Evolutionary conservation across 306 rosid species (phyloP).

Genomic region (Cicer pinnatifidum): DNA sequence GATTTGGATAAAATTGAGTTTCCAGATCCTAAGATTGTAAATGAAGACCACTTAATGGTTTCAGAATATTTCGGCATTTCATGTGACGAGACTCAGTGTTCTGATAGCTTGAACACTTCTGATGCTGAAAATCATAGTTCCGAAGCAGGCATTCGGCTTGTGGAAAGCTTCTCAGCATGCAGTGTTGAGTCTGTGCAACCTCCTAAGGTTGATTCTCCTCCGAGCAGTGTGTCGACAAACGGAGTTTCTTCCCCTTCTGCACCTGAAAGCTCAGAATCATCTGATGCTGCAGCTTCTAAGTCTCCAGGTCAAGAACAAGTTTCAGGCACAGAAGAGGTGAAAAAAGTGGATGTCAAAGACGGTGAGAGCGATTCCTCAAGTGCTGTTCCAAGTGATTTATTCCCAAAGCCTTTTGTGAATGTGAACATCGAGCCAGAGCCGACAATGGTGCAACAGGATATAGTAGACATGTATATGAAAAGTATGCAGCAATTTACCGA

Average conservation of each 20-base stretch:
- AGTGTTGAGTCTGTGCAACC: slow-evolving; percentile 60
- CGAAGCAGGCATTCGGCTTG: slow-evolving; percentile 59
- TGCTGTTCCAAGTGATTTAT: slow-evolving; percentile 55
- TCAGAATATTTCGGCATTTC: slow-evolving; percentile 82
- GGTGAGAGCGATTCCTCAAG: slow-evolving; percentile 70
- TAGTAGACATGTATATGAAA: slow-evolving; percentile 97
- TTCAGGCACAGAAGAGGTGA: slow-evolving; percentile 56
- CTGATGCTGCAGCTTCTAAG: slow-evolving; percentile 57
- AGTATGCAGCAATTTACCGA: slow-evolving; percentile 99
- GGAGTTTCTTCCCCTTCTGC: slow-evolving; percentile 61
- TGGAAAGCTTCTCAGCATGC: slow-evolving; percentile 62
- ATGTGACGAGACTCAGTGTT: slow-evolving; percentile 66
- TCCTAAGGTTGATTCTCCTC: slow-evolving; percentile 75
- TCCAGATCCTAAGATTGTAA: slow-evolving; percentile 83
- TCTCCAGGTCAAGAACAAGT: slow-evolving; percentile 52
- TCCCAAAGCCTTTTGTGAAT: slow-evolving; percentile 59
- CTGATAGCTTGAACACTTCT: slow-evolving; percentile 60
- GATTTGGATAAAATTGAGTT: slow-evolving; percentile 90
- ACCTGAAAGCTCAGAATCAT: slow-evolving; percentile 65
- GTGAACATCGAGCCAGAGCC: slow-evolving; percentile 81
- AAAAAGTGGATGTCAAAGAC: slow-evolving; percentile 57
- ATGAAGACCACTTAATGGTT: slow-evolving; percentile 90
- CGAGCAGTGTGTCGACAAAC: slow-evolving; percentile 69
- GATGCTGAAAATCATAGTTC: slow-evolving; percentile 63
- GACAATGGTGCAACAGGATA: slow-evolving; percentile 85